Evolutionary conservation across 805 yeast species (phyloP).

Genomic region (Priceomyces castillae): DNA sequence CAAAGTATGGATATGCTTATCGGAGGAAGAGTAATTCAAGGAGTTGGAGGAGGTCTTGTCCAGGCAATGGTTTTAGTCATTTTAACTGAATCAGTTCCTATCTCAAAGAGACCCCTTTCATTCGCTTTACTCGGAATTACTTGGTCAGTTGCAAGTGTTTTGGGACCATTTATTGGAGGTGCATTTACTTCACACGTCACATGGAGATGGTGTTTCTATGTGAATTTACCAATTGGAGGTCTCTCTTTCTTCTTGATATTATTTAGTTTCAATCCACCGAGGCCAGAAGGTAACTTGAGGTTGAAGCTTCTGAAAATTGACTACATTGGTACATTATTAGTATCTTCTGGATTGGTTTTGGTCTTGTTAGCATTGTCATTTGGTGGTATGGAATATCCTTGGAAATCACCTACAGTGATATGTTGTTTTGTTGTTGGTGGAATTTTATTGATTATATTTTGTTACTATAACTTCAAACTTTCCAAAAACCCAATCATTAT

Average conservation of each 20-base stretch:
- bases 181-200: slow-evolving; percentile 54
- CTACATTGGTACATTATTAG: slow-evolving; percentile 45
- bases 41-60: slow-evolving; percentile 70
- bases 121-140: slow-evolving; percentile 40
- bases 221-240: slow-evolving; percentile 68
- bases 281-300: slow-evolving; percentile 35
- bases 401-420: slow-evolving; percentile 57
- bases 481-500: slow-evolving; percentile 49
- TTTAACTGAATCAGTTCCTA: slow-evolving; percentile 53
- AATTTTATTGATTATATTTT: slow-evolving; percentile 30
- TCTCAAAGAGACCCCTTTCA: slow-evolving; percentile 36
- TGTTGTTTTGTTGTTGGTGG: slow-evolving; percentile 48
- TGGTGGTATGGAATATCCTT: slow-evolving; percentile 51
- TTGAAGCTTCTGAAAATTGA: slow-evolving; percentile 46
- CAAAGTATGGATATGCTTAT: slow-evolving; percentile 57
- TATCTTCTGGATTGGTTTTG: slow-evolving; percentile 44
- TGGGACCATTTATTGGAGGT: slow-evolving; percentile 69
- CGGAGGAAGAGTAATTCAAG: slow-evolving; percentile 69
- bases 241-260: slow-evolving; percentile 37
- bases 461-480: slow-evolving; percentile 39
- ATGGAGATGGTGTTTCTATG: slow-evolving; percentile 80
- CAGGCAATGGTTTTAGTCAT: slow-evolving; percentile 57
- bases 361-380: slow-evolving; percentile 50
- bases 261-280: slow-evolving; percentile 47
- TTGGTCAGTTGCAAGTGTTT: slow-evolving; percentile 49